phyloP scores from a whole-genome alignment of 2,329 filamentous ascomycete genomes.

The Fusarium sacchari region DNA sequence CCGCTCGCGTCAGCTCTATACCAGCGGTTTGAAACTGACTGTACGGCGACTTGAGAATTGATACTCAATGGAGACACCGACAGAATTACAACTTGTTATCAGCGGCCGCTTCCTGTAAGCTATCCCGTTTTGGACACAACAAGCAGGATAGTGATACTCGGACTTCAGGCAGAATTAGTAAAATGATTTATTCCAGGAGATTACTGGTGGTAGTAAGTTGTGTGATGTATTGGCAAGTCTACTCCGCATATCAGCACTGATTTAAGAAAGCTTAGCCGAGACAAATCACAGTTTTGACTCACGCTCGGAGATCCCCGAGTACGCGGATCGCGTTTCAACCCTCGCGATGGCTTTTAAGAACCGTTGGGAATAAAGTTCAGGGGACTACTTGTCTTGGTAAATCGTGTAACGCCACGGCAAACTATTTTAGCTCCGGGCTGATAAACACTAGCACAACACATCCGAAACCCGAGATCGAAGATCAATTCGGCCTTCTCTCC shows the following conservation, averaged over 20 bases:
- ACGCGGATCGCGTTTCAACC: no score
- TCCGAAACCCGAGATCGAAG: no score
- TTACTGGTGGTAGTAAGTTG: not conserved
- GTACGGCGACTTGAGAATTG: not conserved
- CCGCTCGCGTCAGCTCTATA: not conserved
- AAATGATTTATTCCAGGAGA: not conserved
- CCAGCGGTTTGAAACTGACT: not conserved
- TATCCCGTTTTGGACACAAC: not conserved
- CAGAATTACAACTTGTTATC: accelerated
- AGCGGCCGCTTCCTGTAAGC: accelerated
- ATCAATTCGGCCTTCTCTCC: no score
- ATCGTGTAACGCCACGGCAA: not conserved
- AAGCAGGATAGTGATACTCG: not conserved
- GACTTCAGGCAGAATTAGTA: not conserved
- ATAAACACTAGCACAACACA: no score
- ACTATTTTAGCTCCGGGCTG: not conserved
- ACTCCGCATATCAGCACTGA: not conserved
- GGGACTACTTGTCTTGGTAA: not conserved
- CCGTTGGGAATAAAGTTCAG: not conserved
- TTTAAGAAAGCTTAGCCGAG: not conserved
- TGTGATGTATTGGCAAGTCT: not conserved
- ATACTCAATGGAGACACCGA: not conserved
- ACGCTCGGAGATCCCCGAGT: no score
- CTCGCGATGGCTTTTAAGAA: not conserved
- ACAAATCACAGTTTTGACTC: no score